Evolutionary conservation across 768 basidiomycete genomes (phyloP), one percentile per base, ranked within the genome.

Genomic region (Serendipita sp.): DNA sequence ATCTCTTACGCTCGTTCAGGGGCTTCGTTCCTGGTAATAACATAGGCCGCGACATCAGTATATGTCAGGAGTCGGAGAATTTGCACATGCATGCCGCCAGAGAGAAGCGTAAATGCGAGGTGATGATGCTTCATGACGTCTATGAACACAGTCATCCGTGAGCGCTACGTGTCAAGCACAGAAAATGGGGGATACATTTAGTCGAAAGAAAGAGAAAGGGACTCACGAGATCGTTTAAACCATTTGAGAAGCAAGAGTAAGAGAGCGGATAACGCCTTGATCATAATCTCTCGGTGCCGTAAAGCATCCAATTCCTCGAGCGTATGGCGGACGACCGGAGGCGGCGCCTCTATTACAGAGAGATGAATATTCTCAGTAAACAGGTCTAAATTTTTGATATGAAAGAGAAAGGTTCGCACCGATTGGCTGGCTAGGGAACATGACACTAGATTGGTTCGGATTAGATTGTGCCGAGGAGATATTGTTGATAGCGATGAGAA

Each of bases 91-190:
- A 93, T 95, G 70, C 98, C 98, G 28, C 92, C 94, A 70, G 98
- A 95, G 48, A 99, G 83, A 5, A 99, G 77, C 38, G 92, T 83
- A 73, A 95, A 93, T n/a, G 92, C 92, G 28, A 99, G 80, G 73
- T 97, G 92, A 74, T 99, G 94, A 72, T 96, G 97, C 73, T 99
- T 98, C 89, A 99, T 94, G 18, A 88, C 85, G 75, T 98, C 95
- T 98, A 69, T 15, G 32, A 63, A 45, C 15, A 56, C 37, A 10
- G 51, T 46, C 32, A 65, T 24, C 24, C 53, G 18, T 44, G 45
- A 24, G 5, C 38, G 2, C 5, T 41, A 41, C 13, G 7, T 8
- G 24, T 10, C 2, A 37, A 15, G 13, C 24, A n/a, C 64, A 45
- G 66, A 37, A 67, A 34, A 18, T 3, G 10, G 48, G 63, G 53